Evolutionary conservation across 1,284 basidiomycete genomes (phyloP).

Genomic region (Naganishia cerealis): DNA sequence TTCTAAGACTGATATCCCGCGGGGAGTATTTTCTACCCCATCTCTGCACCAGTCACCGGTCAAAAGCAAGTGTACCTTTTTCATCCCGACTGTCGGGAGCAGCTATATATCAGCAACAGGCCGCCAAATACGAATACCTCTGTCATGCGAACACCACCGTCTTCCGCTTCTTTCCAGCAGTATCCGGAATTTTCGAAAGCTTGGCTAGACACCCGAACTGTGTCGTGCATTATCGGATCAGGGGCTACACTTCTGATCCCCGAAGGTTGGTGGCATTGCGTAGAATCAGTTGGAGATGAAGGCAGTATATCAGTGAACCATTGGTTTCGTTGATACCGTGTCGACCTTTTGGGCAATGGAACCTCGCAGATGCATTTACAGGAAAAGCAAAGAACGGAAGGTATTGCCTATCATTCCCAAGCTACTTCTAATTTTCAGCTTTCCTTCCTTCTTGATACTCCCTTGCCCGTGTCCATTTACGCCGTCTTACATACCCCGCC

Average conservation of each 20-base stretch:
- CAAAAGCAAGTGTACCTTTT: conserved; percentile 21
- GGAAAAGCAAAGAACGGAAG: no score
- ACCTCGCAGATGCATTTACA: background rate
- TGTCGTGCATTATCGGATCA: background rate
- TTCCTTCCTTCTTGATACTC: conserved; percentile 36
- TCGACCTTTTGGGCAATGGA: background rate
- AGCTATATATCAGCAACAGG: conserved; percentile 9
- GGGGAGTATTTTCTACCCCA: background rate
- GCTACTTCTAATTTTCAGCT: background rate
- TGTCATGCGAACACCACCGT: conserved; percentile 13
- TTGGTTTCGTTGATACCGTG: conserved; percentile 27
- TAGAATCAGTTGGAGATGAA: conserved; percentile 21
- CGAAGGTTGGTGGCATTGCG: conserved; percentile 30
- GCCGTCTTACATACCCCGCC: conserved; percentile 51
- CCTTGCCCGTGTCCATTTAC: conserved; percentile 52
- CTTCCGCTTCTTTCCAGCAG: background rate
- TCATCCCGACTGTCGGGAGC: background rate
- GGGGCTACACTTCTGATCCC: conserved; percentile 28
- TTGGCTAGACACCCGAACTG: background rate
- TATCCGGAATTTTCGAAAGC: conserved; percentile 9
- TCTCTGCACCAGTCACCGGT: conserved; percentile 13
- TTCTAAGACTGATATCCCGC: background rate
- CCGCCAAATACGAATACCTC: conserved; percentile 24
- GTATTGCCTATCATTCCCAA: background rate
- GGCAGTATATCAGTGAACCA: conserved; percentile 26